Evolutionary conservation across 495 filamentous ascomycete species (phyloP).

Genomic region (Lentithecium fluviatile): DNA sequence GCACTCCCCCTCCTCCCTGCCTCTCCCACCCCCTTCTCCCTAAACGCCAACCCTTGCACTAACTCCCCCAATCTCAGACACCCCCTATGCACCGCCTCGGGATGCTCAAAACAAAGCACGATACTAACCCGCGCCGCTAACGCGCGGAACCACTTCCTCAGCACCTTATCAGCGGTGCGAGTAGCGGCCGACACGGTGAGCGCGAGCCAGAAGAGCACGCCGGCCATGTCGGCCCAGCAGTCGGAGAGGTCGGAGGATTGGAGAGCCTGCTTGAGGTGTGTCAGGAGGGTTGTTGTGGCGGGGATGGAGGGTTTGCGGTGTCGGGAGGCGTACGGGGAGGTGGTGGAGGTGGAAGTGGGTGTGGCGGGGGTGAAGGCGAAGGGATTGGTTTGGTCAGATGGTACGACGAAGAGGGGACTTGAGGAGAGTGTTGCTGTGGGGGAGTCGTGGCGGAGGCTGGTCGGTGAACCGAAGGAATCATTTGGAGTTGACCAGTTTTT

Average conservation of each 20-base stretch:
- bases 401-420: slow-evolving; percentile 8
- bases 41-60: slow-evolving; percentile 9
- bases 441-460: slow-evolving; percentile 22
- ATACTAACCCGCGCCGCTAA: slow-evolving; percentile 36
- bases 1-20: not conserved
- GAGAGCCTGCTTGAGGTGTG: slow-evolving; percentile 15
- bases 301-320: not conserved
- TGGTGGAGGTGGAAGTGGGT: not conserved
- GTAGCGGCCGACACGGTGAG: slow-evolving; percentile 36
- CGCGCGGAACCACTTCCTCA: slow-evolving; percentile 38
- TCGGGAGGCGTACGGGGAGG: not conserved
- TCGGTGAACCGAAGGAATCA: slow-evolving; percentile 33
- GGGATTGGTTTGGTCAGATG: not conserved
- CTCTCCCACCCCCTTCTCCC: not conserved
- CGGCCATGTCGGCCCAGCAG: slow-evolving; percentile 39
- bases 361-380: slow-evolving; percentile 1
- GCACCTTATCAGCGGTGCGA: slow-evolving; percentile 28
- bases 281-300: slow-evolving; percentile 13
- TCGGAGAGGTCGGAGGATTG: slow-evolving; percentile 24
- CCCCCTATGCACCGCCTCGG: slow-evolving; percentile 28
- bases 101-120: slow-evolving; percentile 40
- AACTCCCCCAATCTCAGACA: slow-evolving; percentile 32
- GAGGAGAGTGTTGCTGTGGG: slow-evolving; percentile 18
- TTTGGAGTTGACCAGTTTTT: not conserved
- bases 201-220: slow-evolving; percentile 40